Conservation (phyloP, 2,329 filamentous ascomycete genomes). For the Alternaria longipes region DNA sequence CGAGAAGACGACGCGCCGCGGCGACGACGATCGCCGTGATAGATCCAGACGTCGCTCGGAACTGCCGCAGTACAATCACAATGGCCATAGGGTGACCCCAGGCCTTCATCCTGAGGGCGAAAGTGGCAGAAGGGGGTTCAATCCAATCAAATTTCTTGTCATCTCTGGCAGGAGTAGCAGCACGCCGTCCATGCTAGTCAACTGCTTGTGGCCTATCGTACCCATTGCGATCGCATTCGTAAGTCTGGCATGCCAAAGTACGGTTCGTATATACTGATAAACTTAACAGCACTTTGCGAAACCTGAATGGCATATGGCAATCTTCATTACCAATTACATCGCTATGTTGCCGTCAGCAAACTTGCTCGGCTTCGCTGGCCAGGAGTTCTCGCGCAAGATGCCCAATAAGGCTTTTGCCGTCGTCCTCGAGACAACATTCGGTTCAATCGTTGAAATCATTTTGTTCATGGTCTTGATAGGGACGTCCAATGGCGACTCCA, state of each 20-base stretch:
- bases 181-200: conserved; percentile 70
- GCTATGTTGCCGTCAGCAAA: conserved; percentile 82
- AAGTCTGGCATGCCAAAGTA: conserved; percentile 16
- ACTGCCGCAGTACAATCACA: conserved; percentile 55
- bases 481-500: conserved; percentile 52
- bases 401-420: conserved; percentile 74
- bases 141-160: conserved; percentile 69
- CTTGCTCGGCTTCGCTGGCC: conserved; percentile 76
- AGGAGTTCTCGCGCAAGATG: conserved; percentile 76
- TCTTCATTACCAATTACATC: conserved; percentile 76
- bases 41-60: conserved; percentile 21
- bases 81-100: conserved; percentile 54
- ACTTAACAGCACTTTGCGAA: conserved; percentile 59
- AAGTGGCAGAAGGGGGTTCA: conserved; percentile 72
- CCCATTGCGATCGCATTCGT: conserved; percentile 74
- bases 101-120: conserved; percentile 66
- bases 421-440: conserved; percentile 67
- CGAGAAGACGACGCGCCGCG: conserved; percentile 35
- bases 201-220: conserved; percentile 78
- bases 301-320: conserved; percentile 66
- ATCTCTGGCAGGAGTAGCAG: conserved; percentile 73
- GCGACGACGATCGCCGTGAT: conserved; percentile 16
- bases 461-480: conserved; percentile 80
- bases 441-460: conserved; percentile 81
- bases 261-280: conserved; percentile 12